phyloP scores from a whole-genome alignment of 331 rosid species.

The Ulmus americana region DNA sequence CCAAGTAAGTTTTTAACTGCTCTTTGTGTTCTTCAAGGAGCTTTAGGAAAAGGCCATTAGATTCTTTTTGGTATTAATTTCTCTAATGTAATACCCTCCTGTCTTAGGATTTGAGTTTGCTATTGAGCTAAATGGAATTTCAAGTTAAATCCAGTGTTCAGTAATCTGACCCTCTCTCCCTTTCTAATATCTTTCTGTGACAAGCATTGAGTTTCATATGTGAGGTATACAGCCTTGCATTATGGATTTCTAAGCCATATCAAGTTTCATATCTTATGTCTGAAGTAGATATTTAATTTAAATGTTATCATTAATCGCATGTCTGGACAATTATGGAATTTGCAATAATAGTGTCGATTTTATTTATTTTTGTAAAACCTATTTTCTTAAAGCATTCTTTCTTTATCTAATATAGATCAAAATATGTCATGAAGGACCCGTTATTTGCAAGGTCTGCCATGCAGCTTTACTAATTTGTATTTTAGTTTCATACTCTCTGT shows the following conservation, averaged over 20 bases:
- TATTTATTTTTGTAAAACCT: too few relatives aligned
- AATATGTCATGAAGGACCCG: not conserved
- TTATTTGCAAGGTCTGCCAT: not conserved
- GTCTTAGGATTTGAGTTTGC: not conserved
- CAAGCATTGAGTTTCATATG: not conserved
- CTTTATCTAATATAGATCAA: not conserved
- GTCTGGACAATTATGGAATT: too few relatives aligned
- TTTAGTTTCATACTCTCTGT: not conserved
- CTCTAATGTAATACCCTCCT: not conserved
- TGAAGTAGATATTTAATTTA: not conserved
- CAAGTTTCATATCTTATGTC: not conserved
- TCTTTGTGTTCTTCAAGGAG: too few relatives aligned
- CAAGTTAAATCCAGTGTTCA: not conserved
- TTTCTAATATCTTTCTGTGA: not conserved
- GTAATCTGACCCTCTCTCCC: not conserved
- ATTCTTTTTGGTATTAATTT: not conserved
- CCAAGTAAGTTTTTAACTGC: too few relatives aligned
- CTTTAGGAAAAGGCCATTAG: not conserved
- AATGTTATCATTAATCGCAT: too few relatives aligned
- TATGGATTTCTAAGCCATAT: not conserved
- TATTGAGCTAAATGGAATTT: not conserved
- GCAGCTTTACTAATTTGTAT: not conserved
- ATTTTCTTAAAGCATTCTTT: not conserved
- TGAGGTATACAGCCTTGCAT: not conserved
- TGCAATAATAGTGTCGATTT: too few relatives aligned